Conservation (phyloP, 208 protist genomes). For the Acanthamoeba lenticulata region DNA sequence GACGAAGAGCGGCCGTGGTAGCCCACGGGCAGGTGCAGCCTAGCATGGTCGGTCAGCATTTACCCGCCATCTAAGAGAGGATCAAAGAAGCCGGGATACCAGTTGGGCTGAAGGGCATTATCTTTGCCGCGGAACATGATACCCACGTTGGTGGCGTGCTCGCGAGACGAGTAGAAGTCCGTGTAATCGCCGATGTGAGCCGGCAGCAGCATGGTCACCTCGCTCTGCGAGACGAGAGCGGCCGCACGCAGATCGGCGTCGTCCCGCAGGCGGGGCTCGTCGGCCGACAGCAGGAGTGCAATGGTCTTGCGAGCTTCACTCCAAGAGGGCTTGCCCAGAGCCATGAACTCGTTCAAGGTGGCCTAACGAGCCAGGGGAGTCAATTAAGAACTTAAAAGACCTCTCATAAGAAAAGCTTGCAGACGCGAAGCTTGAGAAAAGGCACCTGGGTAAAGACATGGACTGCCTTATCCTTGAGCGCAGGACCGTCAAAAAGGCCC, state of each 20-base stretch:
- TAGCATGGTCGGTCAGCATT: conserved; percentile 63
- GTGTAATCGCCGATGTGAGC: conserved; percentile 93
- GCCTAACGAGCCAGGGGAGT: conserved; percentile 58
- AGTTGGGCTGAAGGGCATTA: conserved; percentile 90
- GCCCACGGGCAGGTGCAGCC: conserved; percentile 91
- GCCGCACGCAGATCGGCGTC: conserved; percentile 75
- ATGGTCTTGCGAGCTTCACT: conserved; percentile 76
- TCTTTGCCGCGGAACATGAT: conserved; percentile 91
- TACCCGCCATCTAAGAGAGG: not conserved
- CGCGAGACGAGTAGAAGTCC: conserved; percentile 92
- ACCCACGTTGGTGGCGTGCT: conserved; percentile 93
- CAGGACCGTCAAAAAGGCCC: conserved; percentile 78
- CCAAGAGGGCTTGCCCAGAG: conserved; percentile 81
- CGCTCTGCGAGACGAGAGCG: conserved; percentile 73
- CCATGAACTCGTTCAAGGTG: conserved; percentile 91
- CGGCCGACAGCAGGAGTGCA: conserved; percentile 78
- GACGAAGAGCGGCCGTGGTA: conserved; percentile 93
- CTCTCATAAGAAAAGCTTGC: not conserved
- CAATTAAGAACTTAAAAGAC: not conserved
- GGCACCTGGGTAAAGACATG: conserved; percentile 49
- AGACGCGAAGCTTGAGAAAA: not conserved
- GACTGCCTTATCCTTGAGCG: conserved; percentile 67
- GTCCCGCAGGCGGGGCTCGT: conserved; percentile 76
- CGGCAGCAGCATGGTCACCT: conserved; percentile 88
- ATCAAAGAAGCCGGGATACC: conserved; percentile 69